A percentile compares a stretch with the other conserved stretches of the same genome.
Evolutionary conservation across 352 stramenopile genomes (phyloP).

Genomic region (Globisporangium parvum): DNA sequence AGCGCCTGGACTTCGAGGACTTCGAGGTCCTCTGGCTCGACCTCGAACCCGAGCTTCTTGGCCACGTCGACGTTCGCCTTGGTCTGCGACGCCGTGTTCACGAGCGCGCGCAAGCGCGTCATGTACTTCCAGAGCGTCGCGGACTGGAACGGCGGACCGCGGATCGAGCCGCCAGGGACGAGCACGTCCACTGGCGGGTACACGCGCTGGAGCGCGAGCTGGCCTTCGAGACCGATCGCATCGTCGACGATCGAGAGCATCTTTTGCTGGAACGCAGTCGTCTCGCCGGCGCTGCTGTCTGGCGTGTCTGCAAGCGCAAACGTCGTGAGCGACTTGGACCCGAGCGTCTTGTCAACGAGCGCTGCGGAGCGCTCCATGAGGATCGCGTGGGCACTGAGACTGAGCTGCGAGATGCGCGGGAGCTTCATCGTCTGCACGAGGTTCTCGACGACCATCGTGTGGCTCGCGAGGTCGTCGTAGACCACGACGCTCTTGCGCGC

Average conservation of each 20-base stretch:
- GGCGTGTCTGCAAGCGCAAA: slow-evolving; percentile 62
- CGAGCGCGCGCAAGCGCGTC: slow-evolving; percentile 45
- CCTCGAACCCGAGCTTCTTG: slow-evolving; percentile 62
- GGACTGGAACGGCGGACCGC: slow-evolving; percentile 73
- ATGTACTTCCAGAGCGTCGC: slow-evolving; percentile 63
- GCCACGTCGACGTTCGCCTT: slow-evolving; percentile 59
- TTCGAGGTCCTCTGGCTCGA: slow-evolving; percentile 66
- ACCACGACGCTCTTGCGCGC: slow-evolving; percentile 58
- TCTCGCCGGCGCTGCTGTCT: slow-evolving; percentile 33
- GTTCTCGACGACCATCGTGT: slow-evolving; percentile 66
- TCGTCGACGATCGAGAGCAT: slow-evolving; percentile 74
- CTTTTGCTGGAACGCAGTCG: slow-evolving; percentile 57
- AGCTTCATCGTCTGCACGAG: slow-evolving; percentile 70
- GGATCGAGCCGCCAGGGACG: slow-evolving; percentile 50
- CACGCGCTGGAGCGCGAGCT: slow-evolving; percentile 40
- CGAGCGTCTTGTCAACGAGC: slow-evolving; percentile 31
- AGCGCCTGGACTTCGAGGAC: slow-evolving; percentile 63
- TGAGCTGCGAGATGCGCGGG: slow-evolving; percentile 50
- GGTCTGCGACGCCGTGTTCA: slow-evolving; percentile 52
- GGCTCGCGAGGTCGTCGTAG: slow-evolving; percentile 74
- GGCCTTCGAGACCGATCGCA: slow-evolving; percentile 41
- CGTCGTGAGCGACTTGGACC: slow-evolving; percentile 50
- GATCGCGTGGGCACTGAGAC: slow-evolving; percentile 57
- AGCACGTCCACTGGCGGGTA: slow-evolving; percentile 74
- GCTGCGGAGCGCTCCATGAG: slow-evolving; percentile 77